Percentiles rank a stretch among this genome's conserved stretches.
Conservation (phyloP, 2,329 filamentous ascomycete genomes). For the Fusarium acutatum region DNA sequence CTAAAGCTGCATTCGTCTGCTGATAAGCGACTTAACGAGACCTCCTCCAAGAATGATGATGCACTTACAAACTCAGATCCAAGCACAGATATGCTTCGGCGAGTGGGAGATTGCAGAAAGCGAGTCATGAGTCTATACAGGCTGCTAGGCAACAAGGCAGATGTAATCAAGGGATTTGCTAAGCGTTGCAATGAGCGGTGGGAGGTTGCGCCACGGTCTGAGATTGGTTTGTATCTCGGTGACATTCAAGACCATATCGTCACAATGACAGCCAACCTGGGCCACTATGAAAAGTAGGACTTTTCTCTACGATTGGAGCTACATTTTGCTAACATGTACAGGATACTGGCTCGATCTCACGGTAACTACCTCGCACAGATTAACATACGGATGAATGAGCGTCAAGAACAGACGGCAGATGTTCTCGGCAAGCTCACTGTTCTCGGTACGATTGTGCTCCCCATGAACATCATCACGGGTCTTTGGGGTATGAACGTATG, state of each 20-base stretch:
- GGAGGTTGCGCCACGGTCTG: slow-evolving; percentile 92
- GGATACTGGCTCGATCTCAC: slow-evolving; percentile 89
- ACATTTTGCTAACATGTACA: slow-evolving; percentile 47
- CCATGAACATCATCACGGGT: slow-evolving; percentile 99
- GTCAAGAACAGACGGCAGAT: slow-evolving; percentile 94
- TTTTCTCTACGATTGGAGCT: neutral
- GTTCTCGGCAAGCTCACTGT: slow-evolving; percentile 95
- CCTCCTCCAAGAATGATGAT: slow-evolving; percentile 59
- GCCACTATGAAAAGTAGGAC: slow-evolving; percentile 92
- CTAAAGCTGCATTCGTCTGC: slow-evolving; percentile 76
- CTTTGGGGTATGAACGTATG: slow-evolving; percentile 99
- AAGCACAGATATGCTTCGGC: slow-evolving; percentile 84
- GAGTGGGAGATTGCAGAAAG: slow-evolving; percentile 93
- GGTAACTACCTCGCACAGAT: slow-evolving; percentile 99
- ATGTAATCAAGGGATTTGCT: slow-evolving; percentile 98
- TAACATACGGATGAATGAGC: slow-evolving; percentile 98
- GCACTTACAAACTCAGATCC: slow-evolving; percentile 55
- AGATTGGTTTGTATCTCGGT: slow-evolving; percentile 96
- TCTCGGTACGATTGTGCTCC: slow-evolving; percentile 93
- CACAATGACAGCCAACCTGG: slow-evolving; percentile 96
- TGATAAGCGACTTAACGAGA: slow-evolving; percentile 52
- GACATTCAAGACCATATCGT: slow-evolving; percentile 99
- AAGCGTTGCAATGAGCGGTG: slow-evolving; percentile 98
- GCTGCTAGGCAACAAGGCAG: slow-evolving; percentile 93
- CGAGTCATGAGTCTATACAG: slow-evolving; percentile 97